These are phyloP conservation scores for Cryptococcus neoformans DNA, from an alignment of 1,284 basidiomycete genomes.

Conservation along the genomic window DNA sequence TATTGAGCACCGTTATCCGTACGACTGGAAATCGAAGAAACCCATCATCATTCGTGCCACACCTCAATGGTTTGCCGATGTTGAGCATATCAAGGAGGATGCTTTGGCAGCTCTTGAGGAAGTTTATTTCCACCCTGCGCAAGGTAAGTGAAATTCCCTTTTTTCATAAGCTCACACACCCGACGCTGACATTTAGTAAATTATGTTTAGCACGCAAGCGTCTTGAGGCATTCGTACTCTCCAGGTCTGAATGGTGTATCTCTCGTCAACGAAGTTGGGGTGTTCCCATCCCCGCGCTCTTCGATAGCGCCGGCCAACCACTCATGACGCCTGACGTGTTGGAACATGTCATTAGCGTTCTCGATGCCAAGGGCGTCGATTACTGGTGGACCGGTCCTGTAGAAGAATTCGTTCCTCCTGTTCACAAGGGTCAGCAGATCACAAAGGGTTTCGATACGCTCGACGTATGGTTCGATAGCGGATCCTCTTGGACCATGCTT, in stretches of 20 bases:
- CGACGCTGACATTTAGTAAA: not conserved
- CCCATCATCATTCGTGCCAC: constrained; percentile 95
- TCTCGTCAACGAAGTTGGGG: constrained; percentile 98
- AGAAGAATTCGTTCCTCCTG: constrained; percentile 73
- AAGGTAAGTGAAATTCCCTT: constrained; percentile 59
- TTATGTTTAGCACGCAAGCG: constrained; percentile 66
- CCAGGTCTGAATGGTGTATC: constrained; percentile 98
- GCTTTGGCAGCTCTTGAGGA: constrained; percentile 69
- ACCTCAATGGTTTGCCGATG: constrained; percentile 96
- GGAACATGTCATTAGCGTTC: constrained; percentile 70
- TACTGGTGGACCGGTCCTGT: constrained; percentile 92
- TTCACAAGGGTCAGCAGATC: constrained; percentile 55
- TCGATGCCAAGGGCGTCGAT: constrained; percentile 68
- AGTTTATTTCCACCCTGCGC: constrained; percentile 74
- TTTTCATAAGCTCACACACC: not conserved
- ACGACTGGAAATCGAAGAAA: constrained; percentile 94
- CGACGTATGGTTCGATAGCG: constrained; percentile 99
- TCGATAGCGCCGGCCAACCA: constrained; percentile 65
- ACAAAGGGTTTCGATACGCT: constrained; percentile 87
- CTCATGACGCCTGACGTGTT: constrained; percentile 68
- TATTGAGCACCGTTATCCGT: constrained; percentile 87
- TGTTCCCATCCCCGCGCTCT: constrained; percentile 89
- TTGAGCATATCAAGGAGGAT: constrained; percentile 74
- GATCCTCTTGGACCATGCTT: constrained; percentile 88
- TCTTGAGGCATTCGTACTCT: constrained; percentile 77